These are phyloP conservation scores for Sordariomycetes sp. DNA, from an alignment of 2,329 filamentous ascomycete genomes.

Conservation along the genomic window DNA sequence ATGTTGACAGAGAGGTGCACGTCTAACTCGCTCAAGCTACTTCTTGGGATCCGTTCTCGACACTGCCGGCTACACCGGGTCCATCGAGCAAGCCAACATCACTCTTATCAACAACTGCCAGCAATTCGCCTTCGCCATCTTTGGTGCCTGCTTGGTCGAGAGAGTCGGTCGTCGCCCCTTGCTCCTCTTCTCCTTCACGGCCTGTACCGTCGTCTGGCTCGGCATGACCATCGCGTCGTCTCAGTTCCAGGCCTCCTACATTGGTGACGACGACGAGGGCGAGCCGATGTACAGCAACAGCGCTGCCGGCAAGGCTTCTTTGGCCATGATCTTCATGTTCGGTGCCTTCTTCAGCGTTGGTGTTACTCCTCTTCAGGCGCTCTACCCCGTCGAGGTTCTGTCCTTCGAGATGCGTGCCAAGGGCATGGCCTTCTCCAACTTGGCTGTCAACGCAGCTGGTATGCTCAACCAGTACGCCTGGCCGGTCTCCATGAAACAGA, in stretches of 20 bases:
- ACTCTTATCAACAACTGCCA: constrained; percentile 37
- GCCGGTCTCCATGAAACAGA: constrained; percentile 36
- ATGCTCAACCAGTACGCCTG: constrained; percentile 36
- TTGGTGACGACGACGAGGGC: constrained; percentile 13
- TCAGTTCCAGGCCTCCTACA: constrained; percentile 19
- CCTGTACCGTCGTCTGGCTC: constrained; percentile 37
- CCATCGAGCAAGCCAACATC: constrained; percentile 31
- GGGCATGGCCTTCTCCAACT: constrained; percentile 41
- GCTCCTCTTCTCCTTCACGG: constrained; percentile 35
- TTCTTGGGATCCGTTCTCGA: constrained; percentile 40
- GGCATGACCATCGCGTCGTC: constrained; percentile 35
- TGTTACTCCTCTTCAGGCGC: constrained; percentile 22
- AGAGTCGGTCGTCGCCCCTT: constrained; percentile 40
- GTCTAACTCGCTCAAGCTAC: too few relatives aligned
- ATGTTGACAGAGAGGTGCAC: too few relatives aligned
- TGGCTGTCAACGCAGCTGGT: constrained; percentile 32
- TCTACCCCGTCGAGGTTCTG: constrained; percentile 45
- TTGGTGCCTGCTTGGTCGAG: constrained; percentile 39
- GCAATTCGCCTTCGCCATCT: constrained; percentile 35
- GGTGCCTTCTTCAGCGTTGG: constrained; percentile 39
- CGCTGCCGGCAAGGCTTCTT: constrained; percentile 29
- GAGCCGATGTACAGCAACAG: constrained; percentile 15
- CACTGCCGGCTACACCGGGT: constrained; percentile 34
- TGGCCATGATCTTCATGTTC: constrained; percentile 43
- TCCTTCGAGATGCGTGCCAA: constrained; percentile 45